Evolutionary conservation across 164 flowering plant species (phyloP).

Genomic region (Akebia trifoliata): DNA sequence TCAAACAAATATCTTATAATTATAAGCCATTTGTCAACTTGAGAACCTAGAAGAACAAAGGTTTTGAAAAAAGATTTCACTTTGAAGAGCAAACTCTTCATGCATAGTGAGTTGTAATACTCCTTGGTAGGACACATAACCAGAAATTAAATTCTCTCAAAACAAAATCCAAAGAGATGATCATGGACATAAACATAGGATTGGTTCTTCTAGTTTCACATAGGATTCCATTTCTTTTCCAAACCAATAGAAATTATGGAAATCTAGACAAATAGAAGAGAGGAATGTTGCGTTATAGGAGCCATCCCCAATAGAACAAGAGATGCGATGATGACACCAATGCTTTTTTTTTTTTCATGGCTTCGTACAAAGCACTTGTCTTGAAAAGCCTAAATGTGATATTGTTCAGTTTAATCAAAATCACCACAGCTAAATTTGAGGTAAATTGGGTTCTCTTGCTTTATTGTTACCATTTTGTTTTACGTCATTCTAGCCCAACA

Average conservation of each 20-base stretch:
- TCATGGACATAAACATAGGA: background rate
- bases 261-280: background rate
- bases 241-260: background rate
- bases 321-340: background rate
- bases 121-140: background rate
- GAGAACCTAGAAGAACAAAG: background rate
- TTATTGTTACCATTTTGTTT: background rate
- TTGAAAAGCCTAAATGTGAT: background rate
- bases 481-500: background rate
- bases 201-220: no score
- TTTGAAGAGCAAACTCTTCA: background rate
- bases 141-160: background rate
- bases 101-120: background rate
- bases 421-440: background rate
- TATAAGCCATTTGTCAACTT: background rate
- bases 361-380: no score
- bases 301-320: background rate
- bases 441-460: background rate
- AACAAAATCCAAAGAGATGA: background rate
- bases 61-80: background rate
- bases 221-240: background rate
- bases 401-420: background rate
- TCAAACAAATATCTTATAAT: background rate
- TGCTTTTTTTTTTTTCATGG: no score
- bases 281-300: background rate